These are phyloP conservation scores for Lactifluus piperatus DNA, from an alignment of 768 basidiomycete genomes.

Conservation along the genomic window DNA sequence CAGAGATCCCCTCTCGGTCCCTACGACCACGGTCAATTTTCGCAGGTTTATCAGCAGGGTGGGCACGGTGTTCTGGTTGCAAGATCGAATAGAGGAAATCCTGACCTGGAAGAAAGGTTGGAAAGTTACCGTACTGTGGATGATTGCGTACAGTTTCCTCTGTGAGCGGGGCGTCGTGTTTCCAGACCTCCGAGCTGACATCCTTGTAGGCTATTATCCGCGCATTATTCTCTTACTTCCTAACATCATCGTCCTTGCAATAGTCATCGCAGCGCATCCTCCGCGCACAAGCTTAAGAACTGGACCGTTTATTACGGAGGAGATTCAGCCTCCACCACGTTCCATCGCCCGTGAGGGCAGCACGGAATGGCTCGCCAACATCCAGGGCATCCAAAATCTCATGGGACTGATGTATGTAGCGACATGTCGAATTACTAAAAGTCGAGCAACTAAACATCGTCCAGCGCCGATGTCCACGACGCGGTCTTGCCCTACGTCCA, in stretches of 20 bases:
- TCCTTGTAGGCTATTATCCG: conserved; percentile 61
- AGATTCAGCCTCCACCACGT: conserved; percentile 28
- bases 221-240: conserved; percentile 63
- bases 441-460: neutral
- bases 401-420: conserved; percentile 73
- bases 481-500: conserved; percentile 40
- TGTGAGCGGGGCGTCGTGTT: conserved; percentile 41
- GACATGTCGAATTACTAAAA: neutral
- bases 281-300: conserved; percentile 20
- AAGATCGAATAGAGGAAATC: conserved; percentile 81
- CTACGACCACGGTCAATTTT: conserved; percentile 72
- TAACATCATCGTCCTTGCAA: conserved; percentile 47
- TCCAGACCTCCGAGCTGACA: neutral
- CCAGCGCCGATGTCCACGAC: conserved; percentile 57
- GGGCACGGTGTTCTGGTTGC: conserved; percentile 83
- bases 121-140: conserved; percentile 65
- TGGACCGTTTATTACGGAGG: neutral
- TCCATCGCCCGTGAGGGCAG: conserved; percentile 48
- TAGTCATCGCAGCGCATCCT: conserved; percentile 63
- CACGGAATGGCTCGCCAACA: conserved; percentile 76
- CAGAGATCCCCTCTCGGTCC: conserved; percentile 65
- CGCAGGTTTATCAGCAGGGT: conserved; percentile 67
- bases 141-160: conserved; percentile 67
- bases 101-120: conserved; percentile 74
- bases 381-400: conserved; percentile 86